phyloP scores from a whole-genome alignment of 2,329 filamentous ascomycete species.

The Venturia carpophila region DNA sequence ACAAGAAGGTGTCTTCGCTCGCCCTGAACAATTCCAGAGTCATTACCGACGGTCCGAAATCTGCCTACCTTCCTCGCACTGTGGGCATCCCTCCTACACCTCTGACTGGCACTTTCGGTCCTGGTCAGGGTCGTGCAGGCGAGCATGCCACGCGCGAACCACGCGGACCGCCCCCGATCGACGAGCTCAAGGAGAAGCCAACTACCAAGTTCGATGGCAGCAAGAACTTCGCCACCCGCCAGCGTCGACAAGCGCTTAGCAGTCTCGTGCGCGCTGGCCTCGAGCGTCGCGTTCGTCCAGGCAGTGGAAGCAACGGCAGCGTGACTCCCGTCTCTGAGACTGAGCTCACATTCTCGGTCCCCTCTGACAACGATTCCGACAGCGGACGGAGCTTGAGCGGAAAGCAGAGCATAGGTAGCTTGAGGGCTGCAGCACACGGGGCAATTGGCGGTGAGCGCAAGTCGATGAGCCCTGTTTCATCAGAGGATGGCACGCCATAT shows the following conservation, averaged over 20 bases:
- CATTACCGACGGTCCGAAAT: conserved; percentile 58
- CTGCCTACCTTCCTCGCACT: conserved; percentile 44
- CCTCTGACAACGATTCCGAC: conserved; percentile 46
- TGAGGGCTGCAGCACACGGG: conserved; percentile 69
- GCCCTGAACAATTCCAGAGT: conserved; percentile 51
- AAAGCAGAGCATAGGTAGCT: conserved; percentile 64
- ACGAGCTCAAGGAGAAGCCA: conserved; percentile 82
- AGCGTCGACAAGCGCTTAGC: conserved; percentile 83
- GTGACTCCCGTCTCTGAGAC: conserved; percentile 87
- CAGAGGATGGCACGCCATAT: conserved; percentile 48
- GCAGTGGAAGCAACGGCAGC: conserved; percentile 58
- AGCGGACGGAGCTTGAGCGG: conserved; percentile 53
- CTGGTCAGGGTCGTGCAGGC: conserved; percentile 84
- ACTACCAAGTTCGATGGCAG: conserved; percentile 91
- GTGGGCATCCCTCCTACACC: conserved; percentile 70
- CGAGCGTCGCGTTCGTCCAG: conserved; percentile 68
- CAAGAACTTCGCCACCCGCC: conserved; percentile 91
- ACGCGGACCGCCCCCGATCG: conserved; percentile 80
- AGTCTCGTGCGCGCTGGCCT: conserved; percentile 86
- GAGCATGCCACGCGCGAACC: conserved; percentile 93
- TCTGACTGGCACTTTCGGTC: conserved; percentile 77
- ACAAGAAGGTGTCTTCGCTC: conserved; percentile 71
- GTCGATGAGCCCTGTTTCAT: conserved; percentile 41
- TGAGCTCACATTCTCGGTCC: conserved; percentile 57
- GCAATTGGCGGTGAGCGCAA: conserved; percentile 86